Conservation (phyloP, 495 filamentous ascomycete species). For the Aspergillus nidulans region DNA sequence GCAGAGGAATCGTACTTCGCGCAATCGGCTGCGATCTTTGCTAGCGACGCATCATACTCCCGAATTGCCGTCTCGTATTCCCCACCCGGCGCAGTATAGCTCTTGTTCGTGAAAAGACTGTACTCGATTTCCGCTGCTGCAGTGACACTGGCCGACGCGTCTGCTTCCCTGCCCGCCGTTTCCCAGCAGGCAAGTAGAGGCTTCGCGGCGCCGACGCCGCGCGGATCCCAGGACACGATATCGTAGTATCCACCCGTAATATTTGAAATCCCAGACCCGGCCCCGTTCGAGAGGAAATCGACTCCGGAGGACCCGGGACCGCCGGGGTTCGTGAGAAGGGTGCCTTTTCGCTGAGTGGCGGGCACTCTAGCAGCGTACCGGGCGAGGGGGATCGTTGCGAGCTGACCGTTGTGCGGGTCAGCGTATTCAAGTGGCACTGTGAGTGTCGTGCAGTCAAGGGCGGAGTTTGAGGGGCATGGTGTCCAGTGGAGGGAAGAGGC, state of each 20-base stretch:
- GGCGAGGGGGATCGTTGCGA: background rate
- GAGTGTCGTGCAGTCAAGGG: conserved; percentile 6
- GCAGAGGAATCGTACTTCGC: conserved; percentile 3
- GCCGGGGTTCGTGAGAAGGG: conserved; percentile 9
- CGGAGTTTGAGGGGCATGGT: background rate
- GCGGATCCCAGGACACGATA: conserved; percentile 6
- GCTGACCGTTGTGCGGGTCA: background rate
- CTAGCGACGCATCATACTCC: background rate
- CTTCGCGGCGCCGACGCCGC: background rate
- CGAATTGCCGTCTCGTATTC: background rate
- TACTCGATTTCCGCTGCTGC: conserved; percentile 6
- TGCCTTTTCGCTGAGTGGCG: background rate
- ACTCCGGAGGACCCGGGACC: conserved; percentile 4
- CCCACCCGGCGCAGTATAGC: background rate
- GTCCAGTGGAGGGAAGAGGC: background rate
- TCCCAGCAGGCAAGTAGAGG: conserved; percentile 1
- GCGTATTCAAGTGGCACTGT: conserved; percentile 6
- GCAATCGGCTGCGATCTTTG: background rate
- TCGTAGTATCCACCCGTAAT: conserved; percentile 3
- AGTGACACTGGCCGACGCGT: background rate
- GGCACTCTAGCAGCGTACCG: conserved; percentile 2
- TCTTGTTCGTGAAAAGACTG: background rate
- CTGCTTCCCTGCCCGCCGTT: background rate
- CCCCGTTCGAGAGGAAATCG: background rate
- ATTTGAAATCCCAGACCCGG: background rate